Conservation (phyloP, 2,329 filamentous ascomycete species). For the Colletotrichum karsti region DNA sequence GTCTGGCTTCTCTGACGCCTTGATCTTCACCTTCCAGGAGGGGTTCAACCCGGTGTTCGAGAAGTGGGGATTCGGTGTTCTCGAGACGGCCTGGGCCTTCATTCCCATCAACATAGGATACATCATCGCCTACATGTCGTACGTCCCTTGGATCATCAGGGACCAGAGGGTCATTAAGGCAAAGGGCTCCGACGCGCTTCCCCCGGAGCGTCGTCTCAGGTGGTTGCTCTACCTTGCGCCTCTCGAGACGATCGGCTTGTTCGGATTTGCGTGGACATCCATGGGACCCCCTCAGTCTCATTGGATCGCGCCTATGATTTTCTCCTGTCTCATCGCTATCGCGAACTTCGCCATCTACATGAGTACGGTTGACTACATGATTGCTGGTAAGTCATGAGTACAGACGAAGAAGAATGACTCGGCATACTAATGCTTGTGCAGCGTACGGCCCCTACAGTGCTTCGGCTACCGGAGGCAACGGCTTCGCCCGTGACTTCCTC, state of each 20-base stretch:
- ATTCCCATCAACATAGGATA: slow-evolving; percentile 54
- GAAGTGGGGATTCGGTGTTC: slow-evolving; percentile 64
- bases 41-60: slow-evolving; percentile 67
- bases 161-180: slow-evolving; percentile 45
- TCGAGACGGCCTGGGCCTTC: slow-evolving; percentile 31
- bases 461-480: slow-evolving; percentile 73
- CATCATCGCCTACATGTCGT: slow-evolving; percentile 64
- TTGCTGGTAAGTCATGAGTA: slow-evolving; percentile 42
- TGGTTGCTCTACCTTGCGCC: slow-evolving; percentile 68
- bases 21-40: slow-evolving; percentile 75
- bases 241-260: slow-evolving; percentile 66
- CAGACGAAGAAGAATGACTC: accelerated
- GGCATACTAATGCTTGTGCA: slow-evolving; percentile 32
- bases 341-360: slow-evolving; percentile 72
- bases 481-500: slow-evolving; percentile 71
- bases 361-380: slow-evolving; percentile 74
- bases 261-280: slow-evolving; percentile 70
- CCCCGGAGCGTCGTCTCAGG: slow-evolving; percentile 65
- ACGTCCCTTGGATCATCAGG: slow-evolving; percentile 60
- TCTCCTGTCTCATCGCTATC: slow-evolving; percentile 67
- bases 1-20: slow-evolving; percentile 69
- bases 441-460: slow-evolving; percentile 73
- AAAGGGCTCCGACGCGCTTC: slow-evolving; percentile 49
- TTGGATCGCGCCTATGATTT: slow-evolving; percentile 71
- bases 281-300: slow-evolving; percentile 60